Conservation (phyloP, 108 stramenopile species). For the Seminavis robusta region DNA sequence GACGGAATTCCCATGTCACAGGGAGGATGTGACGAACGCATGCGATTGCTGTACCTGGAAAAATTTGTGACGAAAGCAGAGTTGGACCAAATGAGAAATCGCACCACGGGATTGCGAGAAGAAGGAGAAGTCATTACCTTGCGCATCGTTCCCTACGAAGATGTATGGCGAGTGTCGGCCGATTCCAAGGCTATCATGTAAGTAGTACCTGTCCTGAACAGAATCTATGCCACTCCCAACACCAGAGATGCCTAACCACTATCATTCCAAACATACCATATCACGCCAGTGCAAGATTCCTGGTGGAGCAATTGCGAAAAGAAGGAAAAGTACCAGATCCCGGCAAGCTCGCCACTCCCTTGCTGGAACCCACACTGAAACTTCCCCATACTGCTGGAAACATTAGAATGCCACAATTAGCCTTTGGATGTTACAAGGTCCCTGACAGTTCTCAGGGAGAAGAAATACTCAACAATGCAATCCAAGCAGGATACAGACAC, state of each 20-base stretch:
- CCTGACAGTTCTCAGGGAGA: constrained; percentile 37
- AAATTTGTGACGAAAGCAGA: constrained; percentile 12
- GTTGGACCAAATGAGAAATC: constrained; percentile 22
- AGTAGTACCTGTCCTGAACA: constrained; percentile 4
- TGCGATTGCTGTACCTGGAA: constrained; percentile 29
- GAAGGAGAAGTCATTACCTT: constrained; percentile 36
- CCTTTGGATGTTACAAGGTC: constrained; percentile 65
- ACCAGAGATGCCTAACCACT: not conserved
- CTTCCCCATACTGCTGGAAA: no score
- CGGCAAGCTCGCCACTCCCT: constrained; percentile 9
- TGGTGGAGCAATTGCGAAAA: constrained; percentile 18
- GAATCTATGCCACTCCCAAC: no score
- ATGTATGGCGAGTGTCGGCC: constrained; percentile 26
- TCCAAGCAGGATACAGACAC: constrained; percentile 80
- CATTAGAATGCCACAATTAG: constrained; percentile 52
- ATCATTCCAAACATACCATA: not conserved
- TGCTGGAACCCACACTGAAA: no score
- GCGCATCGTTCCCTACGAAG: constrained; percentile 25
- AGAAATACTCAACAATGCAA: constrained; percentile 55
- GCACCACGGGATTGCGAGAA: constrained; percentile 21
- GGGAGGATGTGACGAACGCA: constrained; percentile 36
- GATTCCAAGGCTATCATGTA: constrained; percentile 39
- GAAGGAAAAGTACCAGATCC: constrained; percentile 26
- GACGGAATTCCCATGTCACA: constrained; percentile 15
- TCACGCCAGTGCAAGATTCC: constrained; percentile 16